phyloP scores from a whole-genome alignment of 169 alveolate species.

The Eimeria zaria region DNA sequence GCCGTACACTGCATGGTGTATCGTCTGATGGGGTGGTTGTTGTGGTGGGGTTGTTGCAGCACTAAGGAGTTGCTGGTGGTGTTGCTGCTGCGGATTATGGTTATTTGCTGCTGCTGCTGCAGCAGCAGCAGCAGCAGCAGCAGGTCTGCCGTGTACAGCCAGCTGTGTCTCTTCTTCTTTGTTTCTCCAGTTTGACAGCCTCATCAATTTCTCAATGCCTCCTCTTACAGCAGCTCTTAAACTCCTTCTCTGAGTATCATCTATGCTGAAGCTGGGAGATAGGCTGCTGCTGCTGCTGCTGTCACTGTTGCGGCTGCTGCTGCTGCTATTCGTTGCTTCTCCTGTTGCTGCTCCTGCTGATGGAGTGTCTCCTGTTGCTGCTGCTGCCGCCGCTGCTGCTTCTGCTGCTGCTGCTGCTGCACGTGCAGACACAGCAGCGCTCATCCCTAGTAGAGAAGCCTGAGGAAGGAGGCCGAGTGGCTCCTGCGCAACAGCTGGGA shows the following conservation, averaged over 20 bases:
- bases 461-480: neutral
- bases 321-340: neutral
- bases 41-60: neutral
- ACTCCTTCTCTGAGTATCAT: neutral
- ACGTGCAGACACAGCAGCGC: no score
- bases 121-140: slow-evolving; percentile 1
- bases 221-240: neutral
- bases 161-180: neutral
- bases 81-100: neutral
- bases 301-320: neutral
- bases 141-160: no score
- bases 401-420: neutral
- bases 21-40: no score
- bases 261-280: neutral
- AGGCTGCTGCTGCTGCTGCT: neutral
- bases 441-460: neutral
- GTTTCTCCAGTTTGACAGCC: neutral
- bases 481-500: neutral
- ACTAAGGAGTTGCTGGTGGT: neutral
- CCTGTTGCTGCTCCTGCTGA: slow-evolving; percentile 24
- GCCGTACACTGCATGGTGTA: no score
- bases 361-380: no score
- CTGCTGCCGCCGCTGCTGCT: neutral
- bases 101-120: neutral
- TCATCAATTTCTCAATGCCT: neutral